Evolutionary conservation across 148 eudicot genomes (phyloP).

Genomic region (Chenopodium formosanum): DNA sequence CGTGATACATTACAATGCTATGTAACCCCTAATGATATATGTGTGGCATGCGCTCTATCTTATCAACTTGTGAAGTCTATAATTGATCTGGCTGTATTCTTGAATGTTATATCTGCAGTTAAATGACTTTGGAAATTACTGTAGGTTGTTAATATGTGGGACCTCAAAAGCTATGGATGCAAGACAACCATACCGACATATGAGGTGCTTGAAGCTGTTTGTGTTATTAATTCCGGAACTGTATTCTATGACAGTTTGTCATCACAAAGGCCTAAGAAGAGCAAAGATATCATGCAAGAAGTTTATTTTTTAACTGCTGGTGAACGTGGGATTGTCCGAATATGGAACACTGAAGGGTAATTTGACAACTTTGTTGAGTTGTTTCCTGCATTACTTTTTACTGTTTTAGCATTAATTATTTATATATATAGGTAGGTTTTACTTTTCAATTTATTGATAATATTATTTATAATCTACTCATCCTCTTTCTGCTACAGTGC

Average conservation of each 20-base stretch:
- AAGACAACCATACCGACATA: slow-evolving; percentile 59
- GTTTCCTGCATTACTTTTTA: background rate
- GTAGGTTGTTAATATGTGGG: slow-evolving; percentile 95
- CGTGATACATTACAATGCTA: background rate
- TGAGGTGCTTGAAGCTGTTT: slow-evolving; percentile 82
- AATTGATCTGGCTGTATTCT: too few relatives aligned
- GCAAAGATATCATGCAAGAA: slow-evolving; percentile 35
- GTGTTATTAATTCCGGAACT: slow-evolving; percentile 55
- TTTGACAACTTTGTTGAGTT: slow-evolving; percentile 14
- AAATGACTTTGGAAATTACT: slow-evolving; percentile 3
- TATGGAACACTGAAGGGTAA: slow-evolving; percentile 91
- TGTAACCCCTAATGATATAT: background rate
- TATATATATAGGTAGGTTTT: slow-evolving; percentile 9
- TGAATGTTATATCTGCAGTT: background rate
- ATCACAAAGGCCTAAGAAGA: slow-evolving; percentile 41
- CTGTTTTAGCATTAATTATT: background rate
- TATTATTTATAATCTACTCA: slow-evolving; percentile 10
- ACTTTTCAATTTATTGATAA: background rate
- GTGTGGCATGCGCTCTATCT: background rate
- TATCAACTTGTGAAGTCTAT: background rate
- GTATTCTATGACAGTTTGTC: slow-evolving; percentile 48
- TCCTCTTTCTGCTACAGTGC: slow-evolving; percentile 54
- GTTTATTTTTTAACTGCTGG: slow-evolving; percentile 80
- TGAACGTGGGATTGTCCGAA: slow-evolving; percentile 90
- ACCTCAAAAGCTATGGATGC: slow-evolving; percentile 65